Evolutionary conservation across 2,329 filamentous ascomycete genomes (phyloP).

Genomic region (Hymenoscyphus fraxineus): DNA sequence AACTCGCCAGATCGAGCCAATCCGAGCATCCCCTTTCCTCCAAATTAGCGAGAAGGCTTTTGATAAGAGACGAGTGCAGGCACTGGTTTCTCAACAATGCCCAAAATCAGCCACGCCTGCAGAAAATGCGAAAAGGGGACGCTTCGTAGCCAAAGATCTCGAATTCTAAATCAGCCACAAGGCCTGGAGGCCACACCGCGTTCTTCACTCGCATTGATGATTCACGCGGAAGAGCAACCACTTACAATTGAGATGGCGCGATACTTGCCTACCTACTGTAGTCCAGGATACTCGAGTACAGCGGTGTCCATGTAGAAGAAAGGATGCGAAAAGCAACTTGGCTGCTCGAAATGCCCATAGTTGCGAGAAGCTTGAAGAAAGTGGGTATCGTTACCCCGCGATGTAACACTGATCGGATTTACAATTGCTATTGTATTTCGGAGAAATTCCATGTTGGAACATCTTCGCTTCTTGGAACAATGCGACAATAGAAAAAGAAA

Average conservation of each 20-base stretch:
- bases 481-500: background rate
- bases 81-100: too few species aligned
- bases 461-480: background rate
- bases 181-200: background rate
- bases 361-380: too few species aligned
- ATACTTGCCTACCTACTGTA: background rate
- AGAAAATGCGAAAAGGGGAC: too few species aligned
- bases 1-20: background rate
- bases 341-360: too few species aligned
- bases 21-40: background rate
- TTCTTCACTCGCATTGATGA: background rate
- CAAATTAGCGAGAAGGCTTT: background rate
- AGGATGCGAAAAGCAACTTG: background rate
- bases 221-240: background rate
- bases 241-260: background rate
- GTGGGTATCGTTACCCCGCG: background rate
- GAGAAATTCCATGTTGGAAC: background rate
- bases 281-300: background rate
- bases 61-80: background rate
- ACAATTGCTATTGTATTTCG: background rate
- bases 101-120: too few species aligned
- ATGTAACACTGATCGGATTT: constrained; percentile 1
- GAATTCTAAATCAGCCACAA: background rate
- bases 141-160: background rate
- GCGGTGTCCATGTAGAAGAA: background rate